Conservation (phyloP, 805 yeast species). For the Sugiyamaella qingdaonensis region DNA sequence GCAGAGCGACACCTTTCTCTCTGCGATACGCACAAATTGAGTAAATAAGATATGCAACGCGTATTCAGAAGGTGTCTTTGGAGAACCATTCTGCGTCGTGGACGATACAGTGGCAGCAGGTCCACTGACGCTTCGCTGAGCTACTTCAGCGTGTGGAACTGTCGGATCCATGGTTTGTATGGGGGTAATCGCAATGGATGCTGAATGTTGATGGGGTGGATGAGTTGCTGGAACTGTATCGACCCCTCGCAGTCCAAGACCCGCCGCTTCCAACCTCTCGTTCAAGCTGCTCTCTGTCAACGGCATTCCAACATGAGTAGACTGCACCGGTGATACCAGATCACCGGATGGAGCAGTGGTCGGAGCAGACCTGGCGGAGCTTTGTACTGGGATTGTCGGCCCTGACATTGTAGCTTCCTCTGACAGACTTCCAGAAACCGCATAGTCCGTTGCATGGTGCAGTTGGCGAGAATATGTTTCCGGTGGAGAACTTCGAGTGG, state of each 20-base stretch:
- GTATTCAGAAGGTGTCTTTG: slow-evolving; percentile 55
- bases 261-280: neutral
- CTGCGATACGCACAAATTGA: slow-evolving; percentile 84
- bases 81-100: slow-evolving; percentile 5
- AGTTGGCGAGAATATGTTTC: neutral
- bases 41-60: slow-evolving; percentile 87
- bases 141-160: neutral
- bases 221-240: neutral
- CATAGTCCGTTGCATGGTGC: neutral
- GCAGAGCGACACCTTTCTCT: slow-evolving; percentile 74
- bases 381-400: neutral
- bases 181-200: slow-evolving; percentile 11
- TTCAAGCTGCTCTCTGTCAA: neutral
- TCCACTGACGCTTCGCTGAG: slow-evolving; percentile 12
- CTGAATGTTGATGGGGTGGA: slow-evolving; percentile 6
- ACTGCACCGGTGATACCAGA: neutral
- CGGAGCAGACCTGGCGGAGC: neutral
- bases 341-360: neutral
- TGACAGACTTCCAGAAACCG: neutral
- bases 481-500: neutral
- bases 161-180: neutral
- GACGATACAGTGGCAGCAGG: slow-evolving; percentile 5
- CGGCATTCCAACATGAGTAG: neutral
- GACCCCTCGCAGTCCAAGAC: slow-evolving; percentile 2
- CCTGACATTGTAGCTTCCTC: neutral